These are phyloP conservation scores for Metschnikowia lachancei DNA, from an alignment of 805 yeast species.

Conservation along the genomic window DNA sequence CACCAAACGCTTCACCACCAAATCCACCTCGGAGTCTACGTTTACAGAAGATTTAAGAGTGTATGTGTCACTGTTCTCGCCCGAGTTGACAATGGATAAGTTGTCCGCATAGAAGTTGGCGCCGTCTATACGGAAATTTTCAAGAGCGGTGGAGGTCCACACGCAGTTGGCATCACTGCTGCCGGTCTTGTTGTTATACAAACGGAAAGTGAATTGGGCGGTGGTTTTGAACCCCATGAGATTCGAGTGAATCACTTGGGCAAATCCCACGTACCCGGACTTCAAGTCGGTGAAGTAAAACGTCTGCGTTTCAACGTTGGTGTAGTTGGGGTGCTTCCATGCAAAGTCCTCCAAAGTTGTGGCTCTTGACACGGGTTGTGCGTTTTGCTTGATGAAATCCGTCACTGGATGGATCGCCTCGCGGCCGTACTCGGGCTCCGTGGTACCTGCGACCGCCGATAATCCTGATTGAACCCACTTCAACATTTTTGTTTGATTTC, in stretches of 20 bases:
- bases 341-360: slow-evolving; percentile 66
- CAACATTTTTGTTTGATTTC: slow-evolving; percentile 43
- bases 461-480: slow-evolving; percentile 84
- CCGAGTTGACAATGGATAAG: slow-evolving; percentile 61
- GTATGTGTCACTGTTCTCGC: slow-evolving; percentile 44
- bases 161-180: slow-evolving; percentile 42
- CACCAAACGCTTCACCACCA: slow-evolving; percentile 56
- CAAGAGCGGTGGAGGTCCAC: slow-evolving; percentile 92
- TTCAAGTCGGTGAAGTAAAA: slow-evolving; percentile 73
- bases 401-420: slow-evolving; percentile 88
- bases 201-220: slow-evolving; percentile 90
- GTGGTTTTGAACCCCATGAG: slow-evolving; percentile 83
- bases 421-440: slow-evolving; percentile 94
- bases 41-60: slow-evolving; percentile 61
- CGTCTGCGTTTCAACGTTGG: slow-evolving; percentile 94
- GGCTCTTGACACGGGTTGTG: slow-evolving; percentile 44
- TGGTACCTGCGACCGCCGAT: slow-evolving; percentile 95
- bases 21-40: slow-evolving; percentile 67
- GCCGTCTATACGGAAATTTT: slow-evolving; percentile 71
- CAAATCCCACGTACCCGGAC: slow-evolving; percentile 75
- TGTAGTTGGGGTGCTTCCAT: slow-evolving; percentile 72
- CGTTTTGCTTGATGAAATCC: slow-evolving; percentile 40
- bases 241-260: slow-evolving; percentile 91
- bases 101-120: slow-evolving; percentile 77
- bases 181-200: slow-evolving; percentile 54